Base-by-base conservation (phyloP, 768 basidiomycete genomes). In the Kondoa malvinella region DNA sequence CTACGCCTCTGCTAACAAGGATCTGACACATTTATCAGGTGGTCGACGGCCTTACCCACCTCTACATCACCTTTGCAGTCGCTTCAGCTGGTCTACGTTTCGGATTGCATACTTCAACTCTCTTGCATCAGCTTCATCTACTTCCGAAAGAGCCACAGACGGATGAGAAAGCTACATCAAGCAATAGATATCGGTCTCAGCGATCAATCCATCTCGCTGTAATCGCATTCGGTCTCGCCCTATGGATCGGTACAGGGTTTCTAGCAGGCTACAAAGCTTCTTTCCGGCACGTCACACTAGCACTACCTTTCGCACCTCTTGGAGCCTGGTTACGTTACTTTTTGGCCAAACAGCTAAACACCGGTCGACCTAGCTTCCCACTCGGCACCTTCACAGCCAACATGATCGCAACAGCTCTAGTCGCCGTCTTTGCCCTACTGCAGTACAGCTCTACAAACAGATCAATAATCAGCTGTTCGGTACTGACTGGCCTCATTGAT, bases 221-320 rank as follows among this genome's bases (percentile, higher is more conserved):
- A 14, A 57, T 77, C 58, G 68, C 75, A 64, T 66, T 83, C 56
- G 84, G 85, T 31, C 81, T 82, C 74, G 69, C 78, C 58, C 73
- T 86, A 65, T 82, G 83, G 62, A 72, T 78, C 15, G 72, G 87
- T 67, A 82, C 86, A 14, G 75, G 87, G 65, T 75, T 88, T 67
- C 79, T 82, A 60, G 92, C 92, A 76, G 84, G 82, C 65, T 86
- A 90, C 67, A 82, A 89, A 12, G 75, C 79, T 26, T 75, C 76
- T 60, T 89, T 82, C 79, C 87, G 92, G 67, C 81, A 86, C 75
- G 89, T 85, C 29, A 89, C 88, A 30, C 87, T 94, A 65, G 87
- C 94, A 16, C 81, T 97, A 32, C 78, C 96, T 17, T 90, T 96
- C 76, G 84, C 87, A 17, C 94, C 87, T 72, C 90, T 92, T 17